phyloP scores from a whole-genome alignment of 129 eudicot genomes.

The Sambucus nigra region DNA sequence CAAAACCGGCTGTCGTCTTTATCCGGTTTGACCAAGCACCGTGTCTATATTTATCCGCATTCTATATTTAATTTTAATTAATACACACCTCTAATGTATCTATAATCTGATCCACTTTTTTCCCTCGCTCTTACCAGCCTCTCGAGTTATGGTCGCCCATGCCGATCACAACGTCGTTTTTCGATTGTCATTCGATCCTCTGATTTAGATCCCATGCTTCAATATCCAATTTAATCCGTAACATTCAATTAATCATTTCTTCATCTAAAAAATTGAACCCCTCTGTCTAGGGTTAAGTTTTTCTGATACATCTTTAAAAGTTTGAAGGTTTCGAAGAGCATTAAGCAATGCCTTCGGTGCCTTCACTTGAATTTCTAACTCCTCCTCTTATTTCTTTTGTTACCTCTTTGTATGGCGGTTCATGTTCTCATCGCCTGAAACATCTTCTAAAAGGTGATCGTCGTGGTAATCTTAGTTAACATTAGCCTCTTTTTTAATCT shows the following conservation, averaged over 20 bases:
- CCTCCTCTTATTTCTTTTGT: constrained; percentile 26
- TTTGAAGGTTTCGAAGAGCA: constrained; percentile 34
- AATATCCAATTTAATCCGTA: not conserved
- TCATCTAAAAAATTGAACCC: not conserved
- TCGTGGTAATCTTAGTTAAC: constrained; percentile 99
- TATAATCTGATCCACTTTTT: no score
- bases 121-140: no score
- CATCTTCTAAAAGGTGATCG: constrained; percentile 80
- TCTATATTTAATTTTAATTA: no score
- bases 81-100: no score
- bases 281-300: constrained; percentile 10
- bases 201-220: not conserved
- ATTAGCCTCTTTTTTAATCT: constrained; percentile 6
- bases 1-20: no score
- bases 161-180: constrained; percentile 8
- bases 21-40: no score
- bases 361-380: constrained; percentile 26
- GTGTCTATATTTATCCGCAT: no score
- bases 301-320: not conserved
- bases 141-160: not conserved
- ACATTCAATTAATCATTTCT: not conserved
- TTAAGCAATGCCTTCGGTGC: constrained; percentile 97
- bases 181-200: not conserved
- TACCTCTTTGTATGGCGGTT: constrained; percentile 23
- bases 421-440: constrained; percentile 78